Evolutionary conservation across 1,284 basidiomycete genomes (phyloP), one percentile per base, ranked within the genome.

Genomic region (Erythrobasidium hasegawianum): DNA sequence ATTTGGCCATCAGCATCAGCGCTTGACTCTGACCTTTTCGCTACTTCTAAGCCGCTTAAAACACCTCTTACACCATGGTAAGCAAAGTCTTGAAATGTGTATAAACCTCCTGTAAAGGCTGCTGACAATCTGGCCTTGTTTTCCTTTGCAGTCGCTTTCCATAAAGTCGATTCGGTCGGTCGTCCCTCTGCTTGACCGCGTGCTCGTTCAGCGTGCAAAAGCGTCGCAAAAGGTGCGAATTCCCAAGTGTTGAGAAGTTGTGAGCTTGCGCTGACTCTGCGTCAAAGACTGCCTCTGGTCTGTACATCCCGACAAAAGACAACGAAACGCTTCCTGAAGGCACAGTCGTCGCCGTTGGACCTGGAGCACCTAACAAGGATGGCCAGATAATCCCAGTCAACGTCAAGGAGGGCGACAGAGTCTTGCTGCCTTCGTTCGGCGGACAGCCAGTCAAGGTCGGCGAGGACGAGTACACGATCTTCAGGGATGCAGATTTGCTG

Each of bases 201-300:
- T 98, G 71, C 84, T 98, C 70, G 93, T 98, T 68, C 94, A 97
- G 81, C 85, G 94, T 70, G 95, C 95, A 86, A 97, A 97, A 82
- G 82, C 91, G 47, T 90, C 70, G 75, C 72, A n/a, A n/a, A n/a
- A 74, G 69, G 72, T 74, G 47, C 16, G 67, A 13, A 10, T 45
- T 27, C 29, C 10, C 20, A 7, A 10, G 22, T 40, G 29, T 22
- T 41, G 16, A n/a, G n/a, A n/a, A n/a, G n/a, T n/a, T n/a, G n/a
- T n/a, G 22, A 47, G n/a, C 5, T 7, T 24, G 20, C 8, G 50
- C 50, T 53, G 50, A 29, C 50, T 27, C 27, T 24, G 13, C 29
- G 38, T 16, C 61, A 95, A 95, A 96, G 91, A 97, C 93, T 39
- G 88, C 92, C 14, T 81, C 88, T 33, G 95, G 95, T 57, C 85